Evolutionary conservation across 2,329 filamentous ascomycete genomes (phyloP), one percentile per base, ranked within the genome.

Genomic region (Leptodontidium sp.): DNA sequence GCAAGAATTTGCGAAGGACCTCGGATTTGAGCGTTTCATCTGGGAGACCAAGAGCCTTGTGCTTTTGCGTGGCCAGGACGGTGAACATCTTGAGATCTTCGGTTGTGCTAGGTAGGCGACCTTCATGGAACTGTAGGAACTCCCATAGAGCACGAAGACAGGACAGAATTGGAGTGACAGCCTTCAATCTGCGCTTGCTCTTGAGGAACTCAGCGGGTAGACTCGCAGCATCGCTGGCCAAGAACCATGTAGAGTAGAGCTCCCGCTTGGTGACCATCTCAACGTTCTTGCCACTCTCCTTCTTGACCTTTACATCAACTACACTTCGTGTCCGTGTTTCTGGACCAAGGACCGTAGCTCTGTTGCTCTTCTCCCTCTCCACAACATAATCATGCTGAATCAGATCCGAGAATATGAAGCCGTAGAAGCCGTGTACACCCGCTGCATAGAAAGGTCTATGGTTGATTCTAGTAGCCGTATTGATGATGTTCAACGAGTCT

Each of bases 251-350:
- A 3, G 92, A 93, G 83, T 98, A 99, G 1, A 91, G 84, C 78
- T 99, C 96, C 72, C 92, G 89, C 83, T 98, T 98, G 64, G 92
- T 96, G 68, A 99, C 94, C 73, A 93, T 86, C 79, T 99, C 96
- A 64, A 92, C 88, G 35, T 85, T 85, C 80, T 93, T 95, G 59
- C 84, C 85, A 68, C 89, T 88, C 73, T 92, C 88, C 70, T 88
- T 87, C 75, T 91, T 93, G 15, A 88, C 91, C 61, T 89, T 88
- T 12, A 94, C 89, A 72, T 88, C 85, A 40, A 94, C 81, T 68
- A 98, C 86, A 74, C 87, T 89, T 65, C 95, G 88, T 5, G 95
- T 98, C 32, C 89, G 85, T 1, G 92, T 91, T 78, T 99, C 96
- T 4, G 86, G 81, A 59, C 85, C 84, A 9, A 84, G 71, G 50